A percentile compares a stretch with the other conserved stretches of the same genome.
These are phyloP conservation scores for Fusarium mangiferae DNA, from an alignment of 2,329 filamentous ascomycete species.

Conservation along the genomic window DNA sequence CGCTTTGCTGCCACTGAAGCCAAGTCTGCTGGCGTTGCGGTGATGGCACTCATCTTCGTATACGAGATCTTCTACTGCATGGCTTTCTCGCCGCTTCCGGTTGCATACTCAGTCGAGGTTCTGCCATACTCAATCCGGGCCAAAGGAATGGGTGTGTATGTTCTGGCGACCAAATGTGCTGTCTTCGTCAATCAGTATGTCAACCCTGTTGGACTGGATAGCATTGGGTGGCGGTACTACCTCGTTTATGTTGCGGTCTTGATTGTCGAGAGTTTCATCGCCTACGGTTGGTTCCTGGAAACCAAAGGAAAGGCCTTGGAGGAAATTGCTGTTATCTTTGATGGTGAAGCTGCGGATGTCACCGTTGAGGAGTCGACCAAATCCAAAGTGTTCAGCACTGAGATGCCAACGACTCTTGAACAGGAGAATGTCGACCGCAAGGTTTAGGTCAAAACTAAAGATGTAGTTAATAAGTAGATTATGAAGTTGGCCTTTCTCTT, in stretches of 20 bases:
- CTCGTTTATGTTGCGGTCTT: slow-evolving; percentile 64
- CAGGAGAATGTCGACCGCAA: slow-evolving; percentile 11
- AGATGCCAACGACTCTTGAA: neutral
- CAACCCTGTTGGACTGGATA: slow-evolving; percentile 61
- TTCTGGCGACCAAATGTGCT: slow-evolving; percentile 43
- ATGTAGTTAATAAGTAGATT: too few relatives aligned
- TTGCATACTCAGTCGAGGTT: slow-evolving; percentile 62
- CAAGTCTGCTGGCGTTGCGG: slow-evolving; percentile 46
- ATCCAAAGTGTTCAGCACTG: neutral
- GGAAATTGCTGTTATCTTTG: slow-evolving; percentile 67
- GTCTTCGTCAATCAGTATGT: slow-evolving; percentile 53
- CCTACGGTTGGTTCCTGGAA: slow-evolving; percentile 58
- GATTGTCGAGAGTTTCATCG: slow-evolving; percentile 59
- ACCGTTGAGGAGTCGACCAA: neutral
- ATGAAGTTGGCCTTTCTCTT: too few relatives aligned
- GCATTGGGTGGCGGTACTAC: slow-evolving; percentile 65
- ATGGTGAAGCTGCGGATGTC: slow-evolving; percentile 15
- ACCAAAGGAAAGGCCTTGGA: slow-evolving; percentile 61
- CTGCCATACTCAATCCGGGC: slow-evolving; percentile 63
- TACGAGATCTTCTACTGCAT: slow-evolving; percentile 62
- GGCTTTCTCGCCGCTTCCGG: slow-evolving; percentile 63
- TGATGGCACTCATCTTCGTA: slow-evolving; percentile 51
- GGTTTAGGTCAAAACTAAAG: too few relatives aligned
- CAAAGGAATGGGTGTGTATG: slow-evolving; percentile 56
- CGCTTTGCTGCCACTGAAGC: slow-evolving; percentile 45